A percentile compares a stretch with the other conserved stretches of the same genome.
Conservation (phyloP, 1,139 yeast genomes). For the Torulaspora pretoriensis region DNA sequence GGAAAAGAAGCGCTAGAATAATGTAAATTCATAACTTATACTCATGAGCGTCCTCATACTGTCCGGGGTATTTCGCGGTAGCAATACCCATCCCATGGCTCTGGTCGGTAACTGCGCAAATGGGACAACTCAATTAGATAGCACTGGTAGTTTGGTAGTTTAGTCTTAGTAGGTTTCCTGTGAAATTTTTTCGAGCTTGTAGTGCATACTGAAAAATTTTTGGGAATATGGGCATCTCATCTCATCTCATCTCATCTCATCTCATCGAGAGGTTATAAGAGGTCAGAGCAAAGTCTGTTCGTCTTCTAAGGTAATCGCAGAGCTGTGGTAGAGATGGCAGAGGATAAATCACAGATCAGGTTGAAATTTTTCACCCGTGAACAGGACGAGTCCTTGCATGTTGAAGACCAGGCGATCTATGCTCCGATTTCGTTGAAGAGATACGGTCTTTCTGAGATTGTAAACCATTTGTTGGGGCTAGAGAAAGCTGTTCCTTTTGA, state of each 20-base stretch:
- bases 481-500: slow-evolving; percentile 82
- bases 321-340: slow-evolving; percentile 26
- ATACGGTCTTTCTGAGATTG: slow-evolving; percentile 90
- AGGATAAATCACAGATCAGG: slow-evolving; percentile 53
- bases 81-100: slow-evolving; percentile 19
- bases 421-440: slow-evolving; percentile 85
- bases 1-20: slow-evolving; percentile 37
- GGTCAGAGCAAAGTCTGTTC: not conserved
- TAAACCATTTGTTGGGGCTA: slow-evolving; percentile 70
- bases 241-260: slow-evolving; percentile 22
- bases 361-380: slow-evolving; percentile 84
- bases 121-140: slow-evolving; percentile 20
- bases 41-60: slow-evolving; percentile 39
- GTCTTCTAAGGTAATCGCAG: not conserved
- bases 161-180: not conserved
- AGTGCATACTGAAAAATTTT: not conserved
- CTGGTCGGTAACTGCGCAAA: slow-evolving; percentile 37
- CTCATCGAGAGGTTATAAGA: slow-evolving; percentile 5
- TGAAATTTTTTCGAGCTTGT: not conserved
- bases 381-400: slow-evolving; percentile 63
- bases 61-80: slow-evolving; percentile 23
- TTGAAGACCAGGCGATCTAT: slow-evolving; percentile 77
- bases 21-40: slow-evolving; percentile 12
- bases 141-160: not conserved
- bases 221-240: slow-evolving; percentile 18